Base-by-base conservation (phyloP, 2,329 filamentous ascomycete genomes). In the Aspergillus tanneri region DNA sequence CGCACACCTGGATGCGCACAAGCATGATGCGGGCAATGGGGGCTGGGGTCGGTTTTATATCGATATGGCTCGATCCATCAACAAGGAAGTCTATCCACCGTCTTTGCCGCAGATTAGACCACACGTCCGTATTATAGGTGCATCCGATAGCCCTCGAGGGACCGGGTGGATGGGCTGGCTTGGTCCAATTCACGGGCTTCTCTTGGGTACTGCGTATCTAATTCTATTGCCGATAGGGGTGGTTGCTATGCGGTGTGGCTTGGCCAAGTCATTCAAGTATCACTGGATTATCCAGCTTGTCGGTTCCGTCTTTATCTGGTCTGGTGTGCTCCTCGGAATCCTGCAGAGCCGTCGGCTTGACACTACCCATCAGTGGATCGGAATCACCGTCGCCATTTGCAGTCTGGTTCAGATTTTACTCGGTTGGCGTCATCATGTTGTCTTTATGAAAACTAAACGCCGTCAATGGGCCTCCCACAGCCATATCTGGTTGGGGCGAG, bases 31-130 rank as follows among this genome's bases (percentile, higher is more conserved):
- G 12, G 19, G 22, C 19, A 43, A 27, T 9, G 41, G 46, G 2
- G 49, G 45, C 16, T 52, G 41, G 36, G 45, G 49, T 6, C 37
- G 28, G 3, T 52, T 52, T 36, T 48, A 52, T n/a, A 45, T 52
- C 25, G 25, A 48, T 27, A 48, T 48, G 49, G 24, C 45, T 11
- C 49, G 36, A 2, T 45, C 45, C 14, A 21, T 34, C 2, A 30
- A 7, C 16, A 38, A 35, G 9, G 40, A 18, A 8, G 24, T 16
- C n/a, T 19, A 18, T 4, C 9, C 27, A 7, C 44, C 49, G 7
- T n/a, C 41, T 3, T 16, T 22, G 7, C 49, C 49, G 25, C 9
- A 12, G 2, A 51, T 51, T 10, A 21, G 14, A 12, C 30, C 45
- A 5, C 40, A 45, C 3, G 25, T 48, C 18, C 18, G 36, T 19